A percentile compares a stretch with the other conserved stretches of the same genome.
Conservation (phyloP, 202 grass and related monocot species). For the Panicum virgatum region DNA sequence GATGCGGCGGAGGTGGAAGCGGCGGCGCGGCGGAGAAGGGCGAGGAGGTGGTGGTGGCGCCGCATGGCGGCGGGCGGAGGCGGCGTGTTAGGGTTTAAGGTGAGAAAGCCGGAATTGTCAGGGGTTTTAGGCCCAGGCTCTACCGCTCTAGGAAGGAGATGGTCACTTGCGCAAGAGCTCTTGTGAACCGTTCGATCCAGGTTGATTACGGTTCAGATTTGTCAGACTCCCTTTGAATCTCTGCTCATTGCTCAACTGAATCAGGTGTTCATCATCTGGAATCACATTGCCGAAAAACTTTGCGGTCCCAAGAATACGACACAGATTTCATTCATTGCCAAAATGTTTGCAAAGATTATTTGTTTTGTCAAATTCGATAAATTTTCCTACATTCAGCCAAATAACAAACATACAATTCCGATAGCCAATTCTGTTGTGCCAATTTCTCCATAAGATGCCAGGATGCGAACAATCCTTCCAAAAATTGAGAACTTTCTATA, state of each 20-base stretch:
- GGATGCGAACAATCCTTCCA: not conserved
- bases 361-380: not conserved
- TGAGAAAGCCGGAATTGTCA: not conserved
- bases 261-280: not conserved
- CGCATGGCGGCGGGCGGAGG: slow-evolving; percentile 41
- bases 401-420: not conserved
- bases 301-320: not conserved
- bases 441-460: not conserved
- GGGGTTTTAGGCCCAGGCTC: not conserved
- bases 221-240: not conserved
- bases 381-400: not conserved
- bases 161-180: no score
- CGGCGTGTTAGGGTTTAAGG: slow-evolving; percentile 58
- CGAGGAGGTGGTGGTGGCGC: slow-evolving; percentile 46
- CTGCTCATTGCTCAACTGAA: not conserved
- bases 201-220: not conserved
- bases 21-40: slow-evolving; percentile 38
- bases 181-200: not conserved
- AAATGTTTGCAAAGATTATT: no score
- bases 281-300: not conserved
- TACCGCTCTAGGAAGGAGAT: no score
- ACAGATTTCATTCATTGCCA: not conserved
- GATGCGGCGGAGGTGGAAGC: slow-evolving; percentile 7
- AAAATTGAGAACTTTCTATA: not conserved
- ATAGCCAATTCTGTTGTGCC: not conserved